Base-by-base conservation (phyloP, 2,329 filamentous ascomycete genomes). In the Aspergillus vadensis region DNA sequence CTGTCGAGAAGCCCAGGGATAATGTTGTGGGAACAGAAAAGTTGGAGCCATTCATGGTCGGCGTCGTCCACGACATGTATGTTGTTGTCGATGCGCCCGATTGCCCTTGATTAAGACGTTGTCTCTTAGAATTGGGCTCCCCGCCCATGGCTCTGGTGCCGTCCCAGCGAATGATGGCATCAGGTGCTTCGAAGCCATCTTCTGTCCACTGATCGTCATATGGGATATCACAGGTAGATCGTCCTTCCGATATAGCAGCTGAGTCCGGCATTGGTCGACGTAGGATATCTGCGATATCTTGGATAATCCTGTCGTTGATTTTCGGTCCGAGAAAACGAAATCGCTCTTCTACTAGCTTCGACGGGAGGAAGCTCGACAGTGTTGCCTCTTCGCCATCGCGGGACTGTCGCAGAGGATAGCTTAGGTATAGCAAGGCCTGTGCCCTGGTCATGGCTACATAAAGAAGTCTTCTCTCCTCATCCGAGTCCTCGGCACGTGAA, bases 381-480 rank as follows among this genome's bases (percentile, higher is more conserved):
- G 83, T 85, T 0, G 88, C 86, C 59, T 86, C 81, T 65, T 88
- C 69, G 23, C 83, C 79, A 25, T 79, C 74, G 58, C 86, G 83
- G 7, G 88, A 86, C 61, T 86, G 88, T 66, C 87, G 88, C 39
- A 88, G 75, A 0, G 93, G 91, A 65, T 87, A 91, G 73, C 92
- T 97, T 57, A 98, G 81, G 69, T 97, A 97, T 1, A 99, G 79
- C 30, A 98, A 77, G 0, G 87, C 88, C 73, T 98, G 89, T 6
- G 95, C 94, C 72, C 94, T 84, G 3, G 94, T 99, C 93, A 99
- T 98, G 27, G 93, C 94, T 14, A 99, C 95, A 70, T 98, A 99
- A 0, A 99, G 81, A 49, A 99, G 78, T 27, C 94, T 84, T 61
- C 95, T 84, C 74, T 99, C 94, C 75, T 99, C 94, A 59, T 94